Base-by-base conservation (phyloP, 176 grass and related monocot species). In the Urochloa ruziziensis region DNA sequence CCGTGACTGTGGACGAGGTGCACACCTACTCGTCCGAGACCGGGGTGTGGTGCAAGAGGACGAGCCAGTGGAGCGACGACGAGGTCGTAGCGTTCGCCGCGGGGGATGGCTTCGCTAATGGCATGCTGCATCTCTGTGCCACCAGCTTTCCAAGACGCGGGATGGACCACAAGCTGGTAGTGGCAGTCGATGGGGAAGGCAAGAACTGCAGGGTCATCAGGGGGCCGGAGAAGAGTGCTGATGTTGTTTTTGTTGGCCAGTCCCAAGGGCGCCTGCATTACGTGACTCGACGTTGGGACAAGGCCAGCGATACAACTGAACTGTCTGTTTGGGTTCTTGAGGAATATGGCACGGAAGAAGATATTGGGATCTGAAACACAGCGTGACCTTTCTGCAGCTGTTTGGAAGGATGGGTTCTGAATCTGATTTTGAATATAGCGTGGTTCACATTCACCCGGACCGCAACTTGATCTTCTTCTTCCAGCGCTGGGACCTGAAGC, bases 371-470 rank as follows among this genome's bases (percentile, higher is more conserved):
- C 51, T 54, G 18, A 54, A 54, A 13, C 51, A 54, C 19, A 54
- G 51, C 6, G 51, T 23, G 1, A 54, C 5, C 51, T 54, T 53
- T 21, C 18, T 21, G 51, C 17, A 23, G 51, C 51, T 54, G 51
- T 54, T 23, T 54, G 51, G 51, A 21, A 54, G 19, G 7, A 54
- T 23, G 51, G 23, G 5, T 54, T 54, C 19, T 5, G 4, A 21
- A 21, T 7, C 6, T 16, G 13, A 16, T 7, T 7, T 23, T 54
- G 18, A 54, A 35, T 40, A 40, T 6, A 40, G 39, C n/a, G n/a
- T n/a, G n/a, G n/a, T n/a, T n/a, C n/a, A n/a, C 67, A 46, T 70
- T n/a, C 67, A 70, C 21, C 67, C 67, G 4, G 67, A 70, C 46
- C n/a, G 67, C 37, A 28, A 70, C 42, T 34, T 70, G n/a, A 34